These are phyloP conservation scores for Solanum pimpinellifolium DNA, from an alignment of 257 asterid species.

Conservation along the genomic window DNA sequence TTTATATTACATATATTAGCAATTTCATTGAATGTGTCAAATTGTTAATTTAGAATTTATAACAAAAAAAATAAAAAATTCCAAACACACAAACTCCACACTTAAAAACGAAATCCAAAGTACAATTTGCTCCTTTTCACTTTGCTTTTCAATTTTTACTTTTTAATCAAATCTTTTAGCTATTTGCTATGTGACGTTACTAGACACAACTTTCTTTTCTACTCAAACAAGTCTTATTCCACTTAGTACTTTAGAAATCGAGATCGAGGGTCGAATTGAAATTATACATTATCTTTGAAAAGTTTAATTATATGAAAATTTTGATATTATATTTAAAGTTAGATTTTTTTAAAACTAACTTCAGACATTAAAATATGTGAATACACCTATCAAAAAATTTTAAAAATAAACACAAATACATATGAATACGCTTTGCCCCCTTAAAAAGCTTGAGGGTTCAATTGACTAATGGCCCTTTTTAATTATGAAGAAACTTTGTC, in stretches of 20 bases:
- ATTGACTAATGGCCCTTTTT: neutral
- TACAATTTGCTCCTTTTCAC: neutral
- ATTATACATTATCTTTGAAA: neutral
- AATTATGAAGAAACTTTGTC: neutral
- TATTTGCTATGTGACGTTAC: neutral
- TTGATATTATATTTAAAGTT: neutral
- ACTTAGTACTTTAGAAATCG: neutral
- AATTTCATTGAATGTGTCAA: neutral
- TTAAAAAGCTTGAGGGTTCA: neutral
- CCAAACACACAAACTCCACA: neutral
- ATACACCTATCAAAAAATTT: accelerated
- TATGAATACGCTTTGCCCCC: neutral
- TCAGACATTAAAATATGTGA: neutral
- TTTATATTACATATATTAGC: neutral
- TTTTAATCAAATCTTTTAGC: neutral
- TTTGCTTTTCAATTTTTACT: neutral
- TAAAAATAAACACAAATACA: neutral
- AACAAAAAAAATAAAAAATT: accelerated
- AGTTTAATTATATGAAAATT: neutral
- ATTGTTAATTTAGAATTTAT: neutral
- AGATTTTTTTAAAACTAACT: neutral
- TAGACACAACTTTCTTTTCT: neutral
- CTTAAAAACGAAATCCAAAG: neutral
- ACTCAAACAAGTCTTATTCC: neutral
- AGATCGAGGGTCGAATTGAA: neutral